These are phyloP conservation scores for Pythium sukuiense DNA, from an alignment of 352 stramenopile genomes.

Conservation along the genomic window DNA sequence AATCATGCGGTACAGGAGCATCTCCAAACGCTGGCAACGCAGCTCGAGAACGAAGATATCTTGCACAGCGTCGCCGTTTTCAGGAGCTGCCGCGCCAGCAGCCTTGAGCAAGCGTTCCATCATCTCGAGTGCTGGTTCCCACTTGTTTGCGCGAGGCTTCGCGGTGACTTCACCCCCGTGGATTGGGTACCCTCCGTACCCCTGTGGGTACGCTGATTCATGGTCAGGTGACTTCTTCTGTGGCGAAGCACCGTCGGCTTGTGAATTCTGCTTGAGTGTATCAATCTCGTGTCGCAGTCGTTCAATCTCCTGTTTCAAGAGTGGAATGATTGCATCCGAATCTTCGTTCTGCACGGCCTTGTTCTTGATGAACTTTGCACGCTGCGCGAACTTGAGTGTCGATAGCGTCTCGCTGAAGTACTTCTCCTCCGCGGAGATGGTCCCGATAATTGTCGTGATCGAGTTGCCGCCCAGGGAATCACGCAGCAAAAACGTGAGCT, in stretches of 20 bases:
- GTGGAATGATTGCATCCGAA: constrained; percentile 65
- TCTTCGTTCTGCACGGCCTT: constrained; percentile 87
- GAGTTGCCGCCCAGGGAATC: constrained; percentile 86
- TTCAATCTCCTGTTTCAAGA: constrained; percentile 78
- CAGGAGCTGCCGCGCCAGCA: constrained; percentile 47
- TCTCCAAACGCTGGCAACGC: constrained; percentile 72
- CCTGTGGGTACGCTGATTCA: constrained; percentile 18
- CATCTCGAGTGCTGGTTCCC: constrained; percentile 76
- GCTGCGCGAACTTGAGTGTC: constrained; percentile 86
- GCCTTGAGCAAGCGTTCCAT: constrained; percentile 74
- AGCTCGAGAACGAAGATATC: constrained; percentile 44
- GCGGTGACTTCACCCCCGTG: constrained; percentile 28
- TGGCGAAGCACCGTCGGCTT: not conserved
- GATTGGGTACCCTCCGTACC: constrained; percentile 22
- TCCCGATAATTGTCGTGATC: constrained; percentile 84
- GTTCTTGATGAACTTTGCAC: constrained; percentile 90
- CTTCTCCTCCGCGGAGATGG: constrained; percentile 76
- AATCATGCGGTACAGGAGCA: constrained; percentile 86
- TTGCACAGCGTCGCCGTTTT: constrained; percentile 39
- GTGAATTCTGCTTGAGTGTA: constrained; percentile 28
- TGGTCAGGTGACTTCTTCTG: constrained; percentile 3
- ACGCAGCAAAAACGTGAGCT: constrained; percentile 80
- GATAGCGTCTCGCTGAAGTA: constrained; percentile 87
- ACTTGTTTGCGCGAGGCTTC: constrained; percentile 54
- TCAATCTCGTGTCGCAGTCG: constrained; percentile 64